Conservation (phyloP, 1,284 basidiomycete species). For the Melampsora abietis-canadensis region DNA sequence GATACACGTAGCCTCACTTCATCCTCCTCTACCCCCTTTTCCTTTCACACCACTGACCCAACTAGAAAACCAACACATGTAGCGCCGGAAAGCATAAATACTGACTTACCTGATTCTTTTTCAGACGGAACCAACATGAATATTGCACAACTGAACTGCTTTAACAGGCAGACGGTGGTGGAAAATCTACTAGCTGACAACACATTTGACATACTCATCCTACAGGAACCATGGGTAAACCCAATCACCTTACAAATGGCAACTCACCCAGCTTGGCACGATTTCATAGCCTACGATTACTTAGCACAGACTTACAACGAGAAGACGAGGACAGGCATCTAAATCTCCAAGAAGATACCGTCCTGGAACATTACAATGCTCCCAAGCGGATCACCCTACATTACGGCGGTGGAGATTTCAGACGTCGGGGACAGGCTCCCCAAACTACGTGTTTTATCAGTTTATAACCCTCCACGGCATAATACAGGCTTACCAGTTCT, state of each 20-base stretch:
- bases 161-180: neutral
- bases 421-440: neutral
- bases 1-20: too few species aligned
- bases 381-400: neutral
- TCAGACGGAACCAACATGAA: neutral
- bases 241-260: neutral
- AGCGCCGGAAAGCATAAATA: too few species aligned
- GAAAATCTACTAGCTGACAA: neutral
- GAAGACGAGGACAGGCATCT: neutral
- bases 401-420: neutral
- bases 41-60: too few species aligned
- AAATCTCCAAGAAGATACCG: neutral
- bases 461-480: neutral
- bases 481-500: neutral
- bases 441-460: neutral
- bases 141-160: neutral
- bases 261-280: neutral
- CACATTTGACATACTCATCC: neutral
- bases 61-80: too few species aligned
- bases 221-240: neutral
- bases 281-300: too few species aligned
- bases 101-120: too few species aligned
- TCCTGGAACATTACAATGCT: neutral
- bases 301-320: neutral
- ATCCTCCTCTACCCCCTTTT: too few species aligned